phyloP scores from a whole-genome alignment of 495 filamentous ascomycete species.

The Halenospora varia region DNA sequence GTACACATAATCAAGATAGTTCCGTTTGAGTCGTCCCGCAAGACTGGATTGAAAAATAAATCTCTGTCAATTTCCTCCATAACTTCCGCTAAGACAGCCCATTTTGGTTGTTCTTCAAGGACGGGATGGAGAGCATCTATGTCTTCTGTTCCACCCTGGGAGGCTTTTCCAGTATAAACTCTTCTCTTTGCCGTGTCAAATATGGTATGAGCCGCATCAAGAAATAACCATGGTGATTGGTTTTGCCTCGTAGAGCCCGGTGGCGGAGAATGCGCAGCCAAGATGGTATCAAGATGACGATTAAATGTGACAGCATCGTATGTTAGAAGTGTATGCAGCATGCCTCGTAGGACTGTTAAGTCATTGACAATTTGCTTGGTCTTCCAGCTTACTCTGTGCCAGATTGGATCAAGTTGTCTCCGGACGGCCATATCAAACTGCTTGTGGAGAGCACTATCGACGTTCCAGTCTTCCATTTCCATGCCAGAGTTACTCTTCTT shows the following conservation, averaged over 20 bases:
- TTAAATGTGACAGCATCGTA: conserved; percentile 91
- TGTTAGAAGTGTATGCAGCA: conserved; percentile 79
- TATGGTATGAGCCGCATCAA: conserved; percentile 91
- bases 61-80: conserved; percentile 93
- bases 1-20: conserved; percentile 94
- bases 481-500: conserved; percentile 84
- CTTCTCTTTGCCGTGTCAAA: conserved; percentile 87
- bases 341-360: conserved; percentile 76
- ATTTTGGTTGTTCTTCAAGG: conserved; percentile 92
- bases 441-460: conserved; percentile 89
- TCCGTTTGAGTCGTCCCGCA: conserved; percentile 80
- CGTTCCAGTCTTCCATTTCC: conserved; percentile 96
- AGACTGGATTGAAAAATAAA: conserved; percentile 72
- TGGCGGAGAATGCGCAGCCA: conserved; percentile 83
- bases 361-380: conserved; percentile 92
- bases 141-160: conserved; percentile 30
- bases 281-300: conserved; percentile 89
- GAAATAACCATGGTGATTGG: conserved; percentile 93
- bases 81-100: conserved; percentile 79
- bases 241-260: conserved; percentile 83
- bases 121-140: conserved; percentile 76
- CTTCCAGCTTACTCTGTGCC: conserved; percentile 94
- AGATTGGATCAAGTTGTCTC: conserved; percentile 90
- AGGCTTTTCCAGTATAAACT: conserved; percentile 68
- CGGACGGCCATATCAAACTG: conserved; percentile 88